Base-by-base conservation (phyloP, 768 basidiomycete genomes). In the Lentinula aciculospora region DNA sequence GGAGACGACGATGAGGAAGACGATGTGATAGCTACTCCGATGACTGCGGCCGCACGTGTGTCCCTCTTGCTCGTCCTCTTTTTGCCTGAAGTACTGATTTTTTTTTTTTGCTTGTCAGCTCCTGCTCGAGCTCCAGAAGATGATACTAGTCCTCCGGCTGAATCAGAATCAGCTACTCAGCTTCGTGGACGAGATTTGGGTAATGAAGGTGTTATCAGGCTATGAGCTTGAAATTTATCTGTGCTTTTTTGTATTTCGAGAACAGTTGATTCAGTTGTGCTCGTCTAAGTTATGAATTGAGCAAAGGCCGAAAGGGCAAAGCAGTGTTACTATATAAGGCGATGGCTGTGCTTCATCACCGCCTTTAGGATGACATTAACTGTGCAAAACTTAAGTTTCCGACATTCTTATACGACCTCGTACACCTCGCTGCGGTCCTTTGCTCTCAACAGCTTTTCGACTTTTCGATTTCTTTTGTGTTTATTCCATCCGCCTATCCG, bases 1-100 rank as follows among this genome's bases (percentile, higher is more conserved):
- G 61, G 59, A 8, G 61, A 62, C 21, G 56, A 57, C 23, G 61
- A 62, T 32, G 61, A 60, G 13, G 59, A 57, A 36, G 61, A 48
- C 9, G 65, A 67, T 39, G 39, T 53, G 29, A 23, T 39, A 3
- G 47, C 32, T 40, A 47, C 56, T 23, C 45, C 56, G 17, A 53
- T 53, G 36, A 53, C 51, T 4, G 40, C 29, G 37, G 56, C 45
- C 6, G 29, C 19, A n/a, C 23, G 56, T 57, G 28, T 13, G 44
- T 46, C n/a, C n/a, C n/a, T 42, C 13, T 36, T 28, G 32, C 32
- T 13, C 32, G 13, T 36, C 48, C 44, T 34, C 8, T 3, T 25
- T 7, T 36, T 23, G 34, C 23, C 13, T 27, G 19, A 17, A 17
- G 10, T 21, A 13, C 6, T 31, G 7, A 17, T n/a, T 12, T 56